These are phyloP conservation scores for Breynia disticha DNA, from an alignment of 441 rosid species.

Conservation along the genomic window DNA sequence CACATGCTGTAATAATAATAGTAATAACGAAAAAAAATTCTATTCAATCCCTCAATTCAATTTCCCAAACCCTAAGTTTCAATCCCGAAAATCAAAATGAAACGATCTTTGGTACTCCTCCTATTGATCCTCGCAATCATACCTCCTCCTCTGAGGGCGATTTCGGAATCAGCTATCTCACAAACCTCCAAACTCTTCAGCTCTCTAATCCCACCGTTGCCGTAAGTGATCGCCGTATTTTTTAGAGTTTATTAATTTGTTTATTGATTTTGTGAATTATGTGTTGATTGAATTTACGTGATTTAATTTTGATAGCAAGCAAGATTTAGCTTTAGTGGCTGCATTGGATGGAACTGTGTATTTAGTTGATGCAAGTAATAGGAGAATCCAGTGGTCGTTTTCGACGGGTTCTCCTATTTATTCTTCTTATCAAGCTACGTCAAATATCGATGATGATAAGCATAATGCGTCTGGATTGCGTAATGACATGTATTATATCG, in stretches of 20 bases:
- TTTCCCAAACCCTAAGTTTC: too few species aligned
- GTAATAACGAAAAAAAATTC: too few species aligned
- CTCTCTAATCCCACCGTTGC: conserved; percentile 31
- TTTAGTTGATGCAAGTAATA: conserved; percentile 38
- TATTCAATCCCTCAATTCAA: too few species aligned
- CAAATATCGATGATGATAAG: conserved; percentile 20
- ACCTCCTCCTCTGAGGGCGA: conserved; percentile 24
- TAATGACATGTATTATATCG: conserved; percentile 55
- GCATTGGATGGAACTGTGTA: conserved; percentile 60
- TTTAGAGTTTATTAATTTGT: too few species aligned
- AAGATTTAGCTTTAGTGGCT: conserved; percentile 42
- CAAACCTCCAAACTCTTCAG: conserved; percentile 20
- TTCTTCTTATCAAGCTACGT: conserved; percentile 67
- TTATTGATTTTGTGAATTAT: neutral
- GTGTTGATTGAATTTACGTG: neutral
- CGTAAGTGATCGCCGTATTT: conserved; percentile 42
- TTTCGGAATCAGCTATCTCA: conserved; percentile 32
- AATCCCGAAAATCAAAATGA: conserved; percentile 26
- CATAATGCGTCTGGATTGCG: conserved; percentile 34
- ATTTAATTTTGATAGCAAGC: conserved; percentile 28
- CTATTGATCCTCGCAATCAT: conserved; percentile 25
- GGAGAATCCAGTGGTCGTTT: conserved; percentile 54
- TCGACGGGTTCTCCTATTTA: conserved; percentile 55
- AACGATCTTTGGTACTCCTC: conserved; percentile 31
- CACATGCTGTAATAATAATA: too few species aligned